Percentiles rank a stretch among this genome's conserved stretches.
These are phyloP conservation scores for Hymenoscyphus repandus DNA, from an alignment of 2,329 filamentous ascomycete genomes.

Conservation along the genomic window DNA sequence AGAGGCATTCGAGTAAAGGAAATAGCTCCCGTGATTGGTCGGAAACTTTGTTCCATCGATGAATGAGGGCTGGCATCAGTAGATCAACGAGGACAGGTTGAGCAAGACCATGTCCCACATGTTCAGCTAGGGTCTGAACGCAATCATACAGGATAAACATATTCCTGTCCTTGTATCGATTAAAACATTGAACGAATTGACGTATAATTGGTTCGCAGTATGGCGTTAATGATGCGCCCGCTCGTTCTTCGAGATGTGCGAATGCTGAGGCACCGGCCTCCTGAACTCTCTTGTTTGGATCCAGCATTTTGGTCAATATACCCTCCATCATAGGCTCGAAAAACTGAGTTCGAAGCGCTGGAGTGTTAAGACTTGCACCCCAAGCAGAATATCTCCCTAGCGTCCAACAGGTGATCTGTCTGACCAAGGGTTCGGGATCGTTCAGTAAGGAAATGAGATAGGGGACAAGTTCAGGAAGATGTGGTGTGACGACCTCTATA, in stretches of 20 bases:
- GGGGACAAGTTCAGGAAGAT: constrained; percentile 83
- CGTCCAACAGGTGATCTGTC: constrained; percentile 98
- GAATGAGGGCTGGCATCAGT: constrained; percentile 88
- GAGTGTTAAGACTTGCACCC: constrained; percentile 71
- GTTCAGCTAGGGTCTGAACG: constrained; percentile 92
- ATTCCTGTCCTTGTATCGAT: constrained; percentile 95
- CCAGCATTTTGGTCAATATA: constrained; percentile 88
- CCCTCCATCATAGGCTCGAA: constrained; percentile 98
- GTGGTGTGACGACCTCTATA: constrained; percentile 81
- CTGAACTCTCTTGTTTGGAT: constrained; percentile 96
- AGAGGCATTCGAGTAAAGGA: constrained; percentile 90
- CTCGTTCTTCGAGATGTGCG: constrained; percentile 91
- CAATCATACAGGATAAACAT: constrained; percentile 99
- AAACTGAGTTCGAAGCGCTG: constrained; percentile 63
- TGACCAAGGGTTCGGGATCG: constrained; percentile 82
- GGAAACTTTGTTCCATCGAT: constrained; percentile 78
- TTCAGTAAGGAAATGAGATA: constrained; percentile 83
- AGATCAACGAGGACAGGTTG: constrained; percentile 73
- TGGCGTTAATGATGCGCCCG: constrained; percentile 71
- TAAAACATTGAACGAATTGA: constrained; percentile 89
- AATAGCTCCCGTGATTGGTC: constrained; percentile 93
- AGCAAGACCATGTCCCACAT: constrained; percentile 78
- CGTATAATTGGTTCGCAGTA: constrained; percentile 87
- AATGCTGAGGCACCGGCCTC: constrained; percentile 95
- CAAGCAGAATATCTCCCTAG: constrained; percentile 89